These are phyloP conservation scores for Ascoidea rubescens DNA, from an alignment of 805 yeast genomes.

Conservation along the genomic window DNA sequence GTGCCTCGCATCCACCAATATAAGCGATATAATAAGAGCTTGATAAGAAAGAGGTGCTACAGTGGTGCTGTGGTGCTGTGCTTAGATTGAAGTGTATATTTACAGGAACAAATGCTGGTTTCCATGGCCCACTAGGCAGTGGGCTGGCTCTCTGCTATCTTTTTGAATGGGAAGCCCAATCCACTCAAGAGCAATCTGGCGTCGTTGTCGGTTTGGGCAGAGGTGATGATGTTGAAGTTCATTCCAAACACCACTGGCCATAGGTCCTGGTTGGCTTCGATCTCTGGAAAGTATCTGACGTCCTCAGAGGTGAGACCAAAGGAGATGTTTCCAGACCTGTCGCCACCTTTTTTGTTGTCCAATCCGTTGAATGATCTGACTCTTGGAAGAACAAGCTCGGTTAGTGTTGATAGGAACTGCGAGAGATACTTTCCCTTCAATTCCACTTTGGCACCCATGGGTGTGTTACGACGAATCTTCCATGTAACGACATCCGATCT, in stretches of 20 bases:
- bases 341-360: conserved; percentile 56
- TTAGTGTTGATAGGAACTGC: conserved; percentile 74
- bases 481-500: conserved; percentile 72
- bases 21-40: no score
- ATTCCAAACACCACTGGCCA: conserved; percentile 84
- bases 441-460: conserved; percentile 79
- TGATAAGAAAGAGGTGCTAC: no score
- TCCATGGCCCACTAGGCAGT: no score
- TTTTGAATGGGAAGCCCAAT: conserved; percentile 62
- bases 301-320: conserved; percentile 74
- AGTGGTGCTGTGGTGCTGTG: no score
- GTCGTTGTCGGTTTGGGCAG: conserved; percentile 81
- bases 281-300: conserved; percentile 79
- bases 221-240: conserved; percentile 72
- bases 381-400: conserved; percentile 89
- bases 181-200: conserved; percentile 79
- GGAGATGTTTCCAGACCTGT: conserved; percentile 70
- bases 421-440: conserved; percentile 70
- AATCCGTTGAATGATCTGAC: conserved; percentile 79
- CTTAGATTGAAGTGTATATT: no score
- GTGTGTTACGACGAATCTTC: conserved; percentile 77
- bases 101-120: no score
- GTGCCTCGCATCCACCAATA: no score
- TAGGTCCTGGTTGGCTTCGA: conserved; percentile 77
- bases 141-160: no score